Conservation (phyloP, 176 grass and related monocot genomes). For the Avena sativa region DNA sequence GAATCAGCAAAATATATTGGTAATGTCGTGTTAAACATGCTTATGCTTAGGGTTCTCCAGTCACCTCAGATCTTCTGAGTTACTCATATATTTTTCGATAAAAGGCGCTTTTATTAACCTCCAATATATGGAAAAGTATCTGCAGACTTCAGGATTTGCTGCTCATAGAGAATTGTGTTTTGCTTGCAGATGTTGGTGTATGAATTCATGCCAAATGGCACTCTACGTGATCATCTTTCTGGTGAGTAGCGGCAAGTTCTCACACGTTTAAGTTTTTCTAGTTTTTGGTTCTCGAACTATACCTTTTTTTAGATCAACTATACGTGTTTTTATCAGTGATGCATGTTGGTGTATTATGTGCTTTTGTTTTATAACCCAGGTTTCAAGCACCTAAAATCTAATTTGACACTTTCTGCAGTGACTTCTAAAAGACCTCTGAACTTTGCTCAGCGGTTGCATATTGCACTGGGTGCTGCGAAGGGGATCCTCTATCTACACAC, state of each 20-base stretch:
- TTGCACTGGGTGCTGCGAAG: conserved; percentile 84
- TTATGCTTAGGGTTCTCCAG: conserved; percentile 19
- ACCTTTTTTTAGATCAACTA: too few species aligned
- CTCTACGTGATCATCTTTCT: conserved; percentile 86
- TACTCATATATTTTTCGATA: too few species aligned
- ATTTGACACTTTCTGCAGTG: conserved; percentile 34
- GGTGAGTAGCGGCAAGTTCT: conserved; percentile 46
- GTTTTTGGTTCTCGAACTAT: not conserved
- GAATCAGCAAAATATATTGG: conserved; percentile 19
- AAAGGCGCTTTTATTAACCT: too few species aligned
- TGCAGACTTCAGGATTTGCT: conserved; percentile 17
- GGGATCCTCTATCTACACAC: conserved; percentile 92
- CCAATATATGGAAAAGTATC: not conserved
- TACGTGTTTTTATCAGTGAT: not conserved
- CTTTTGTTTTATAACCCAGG: conserved; percentile 14
- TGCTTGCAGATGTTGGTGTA: conserved; percentile 92
- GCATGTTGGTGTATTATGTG: conserved; percentile 1
- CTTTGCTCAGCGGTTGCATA: conserved; percentile 65
- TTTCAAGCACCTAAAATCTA: conserved; percentile 28
- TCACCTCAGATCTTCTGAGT: conserved; percentile 17
- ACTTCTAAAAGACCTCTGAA: conserved; percentile 64
- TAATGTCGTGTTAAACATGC: not conserved
- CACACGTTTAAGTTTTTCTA: not conserved
- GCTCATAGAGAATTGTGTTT: conserved; percentile 47
- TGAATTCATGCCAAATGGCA: conserved; percentile 95